Percentiles rank a stretch among this genome's conserved stretches.
Conservation (phyloP, 768 basidiomycete species). For the Tylopilus sp. region DNA sequence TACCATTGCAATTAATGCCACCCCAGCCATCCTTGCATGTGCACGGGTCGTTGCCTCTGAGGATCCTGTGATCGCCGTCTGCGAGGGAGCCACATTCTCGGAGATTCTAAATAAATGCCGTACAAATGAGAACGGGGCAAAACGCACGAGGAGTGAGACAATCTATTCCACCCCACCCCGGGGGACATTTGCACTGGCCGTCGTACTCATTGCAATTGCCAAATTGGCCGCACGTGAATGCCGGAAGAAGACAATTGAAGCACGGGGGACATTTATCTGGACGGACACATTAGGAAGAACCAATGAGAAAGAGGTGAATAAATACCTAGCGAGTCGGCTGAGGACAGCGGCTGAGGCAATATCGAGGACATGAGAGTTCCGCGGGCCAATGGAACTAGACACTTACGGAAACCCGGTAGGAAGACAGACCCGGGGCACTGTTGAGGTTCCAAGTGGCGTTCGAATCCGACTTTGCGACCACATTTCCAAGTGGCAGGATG, state of each 20-base stretch:
- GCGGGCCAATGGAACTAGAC: not conserved
- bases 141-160: conserved; percentile 86
- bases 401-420: conserved; percentile 27
- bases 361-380: conserved; percentile 8
- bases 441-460: conserved; percentile 18
- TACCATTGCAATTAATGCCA: conserved; percentile 97
- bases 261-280: conserved; percentile 76
- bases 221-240: conserved; percentile 89
- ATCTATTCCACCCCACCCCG: conserved; percentile 97
- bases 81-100: conserved; percentile 92
- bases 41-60: conserved; percentile 75
- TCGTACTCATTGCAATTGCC: conserved; percentile 88
- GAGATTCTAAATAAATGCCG: not conserved
- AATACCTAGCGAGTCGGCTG: conserved; percentile 18
- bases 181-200: conserved; percentile 94
- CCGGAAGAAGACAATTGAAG: conserved; percentile 94
- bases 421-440: conserved; percentile 15
- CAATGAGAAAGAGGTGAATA: not conserved
- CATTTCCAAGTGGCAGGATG: conserved; percentile 1
- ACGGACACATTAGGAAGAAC: not conserved
- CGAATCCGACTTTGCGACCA: conserved; percentile 2
- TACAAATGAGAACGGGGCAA: conserved; percentile 1
- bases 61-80: conserved; percentile 81
- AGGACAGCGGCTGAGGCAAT: conserved; percentile 16
- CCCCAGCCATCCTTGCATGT: conserved; percentile 94